Base-by-base conservation (phyloP, 2,329 filamentous ascomycete genomes). In the Didymosphaeria variabile region DNA sequence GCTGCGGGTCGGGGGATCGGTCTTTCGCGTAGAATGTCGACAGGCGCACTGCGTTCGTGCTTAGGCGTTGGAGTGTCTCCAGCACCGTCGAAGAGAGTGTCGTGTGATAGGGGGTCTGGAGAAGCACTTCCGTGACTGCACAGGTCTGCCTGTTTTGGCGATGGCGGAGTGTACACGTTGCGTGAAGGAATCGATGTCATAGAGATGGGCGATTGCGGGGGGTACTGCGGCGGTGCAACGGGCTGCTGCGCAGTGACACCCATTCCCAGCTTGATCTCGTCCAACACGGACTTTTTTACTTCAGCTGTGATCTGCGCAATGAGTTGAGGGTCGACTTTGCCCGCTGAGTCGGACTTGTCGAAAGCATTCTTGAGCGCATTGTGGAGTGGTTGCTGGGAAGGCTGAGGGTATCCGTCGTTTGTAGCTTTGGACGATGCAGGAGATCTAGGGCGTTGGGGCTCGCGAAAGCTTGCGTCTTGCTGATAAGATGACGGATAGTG, bases 251-350 rank as follows among this genome's bases (percentile, higher is more conserved):
- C 66, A 32, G 55, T 59, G 66, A 66, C 69, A 55, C 66, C 67
- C 23, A 72, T 67, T 12, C 66, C 71, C 58, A 81, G 77, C 67
- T 84, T 87, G 66, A 88, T 79, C 54, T 76, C 77, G 55, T 80
- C 73, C 38, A 80, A 69, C 52, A 81, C 77, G 65, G 77, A 77
- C 62, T 74, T 80, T 67, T 81, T 81, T 36, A 84, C 82, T 60
- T 88, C 85, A 72, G 87, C 85, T 51, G 87, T 88, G 66, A 90
- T 87, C 62, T 87, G 84, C 51, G 86, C 84, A 54, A 90, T 82
- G 23, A 90, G 79, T 8, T 87, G 85, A 2, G 87, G 87, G 55
- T 88, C 84, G 13, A 90, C 77, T 42, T 83, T 81, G 60, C 79
- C 80, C 9, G 82, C 78, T 9, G 81, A 76, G 44, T 84, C 80